phyloP scores from a whole-genome alignment of 2,329 filamentous ascomycete species.

The Hymenoscyphus infarciens region DNA sequence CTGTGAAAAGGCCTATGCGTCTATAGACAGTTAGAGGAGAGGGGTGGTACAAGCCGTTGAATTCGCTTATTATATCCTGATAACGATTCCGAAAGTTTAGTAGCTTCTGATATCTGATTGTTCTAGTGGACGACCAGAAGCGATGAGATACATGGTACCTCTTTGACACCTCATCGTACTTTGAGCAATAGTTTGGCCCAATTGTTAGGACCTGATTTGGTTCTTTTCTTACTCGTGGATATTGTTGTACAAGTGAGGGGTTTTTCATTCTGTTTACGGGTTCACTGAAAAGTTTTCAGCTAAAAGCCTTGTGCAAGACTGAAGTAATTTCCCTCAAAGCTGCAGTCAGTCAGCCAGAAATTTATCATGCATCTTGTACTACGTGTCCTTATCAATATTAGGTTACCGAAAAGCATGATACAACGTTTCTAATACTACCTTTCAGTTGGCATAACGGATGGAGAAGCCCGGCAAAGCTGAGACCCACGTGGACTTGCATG shows the following conservation, averaged over 20 bases:
- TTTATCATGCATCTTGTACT: background rate
- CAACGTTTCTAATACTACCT: background rate
- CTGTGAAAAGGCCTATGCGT: too few relatives aligned
- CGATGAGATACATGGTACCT: background rate
- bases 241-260: background rate
- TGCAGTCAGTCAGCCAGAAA: too few relatives aligned
- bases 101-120: background rate
- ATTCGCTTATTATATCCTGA: background rate
- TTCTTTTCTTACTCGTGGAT: too few relatives aligned
- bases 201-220: background rate
- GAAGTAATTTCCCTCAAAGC: too few relatives aligned
- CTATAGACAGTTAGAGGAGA: too few relatives aligned
- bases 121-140: background rate
- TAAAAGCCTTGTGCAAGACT: too few relatives aligned
- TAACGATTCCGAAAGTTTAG: background rate
- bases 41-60: too few relatives aligned
- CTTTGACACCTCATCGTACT: slow-evolving; percentile 1
- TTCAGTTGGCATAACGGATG: background rate
- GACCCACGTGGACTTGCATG: background rate
- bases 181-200: background rate
- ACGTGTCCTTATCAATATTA: background rate
- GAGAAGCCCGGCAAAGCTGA: background rate
- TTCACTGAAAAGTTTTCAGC: background rate
- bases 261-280: background rate
- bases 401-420: background rate